These are phyloP conservation scores for Brassica nigra DNA, from an alignment of 345 rosid species.

Conservation along the genomic window DNA sequence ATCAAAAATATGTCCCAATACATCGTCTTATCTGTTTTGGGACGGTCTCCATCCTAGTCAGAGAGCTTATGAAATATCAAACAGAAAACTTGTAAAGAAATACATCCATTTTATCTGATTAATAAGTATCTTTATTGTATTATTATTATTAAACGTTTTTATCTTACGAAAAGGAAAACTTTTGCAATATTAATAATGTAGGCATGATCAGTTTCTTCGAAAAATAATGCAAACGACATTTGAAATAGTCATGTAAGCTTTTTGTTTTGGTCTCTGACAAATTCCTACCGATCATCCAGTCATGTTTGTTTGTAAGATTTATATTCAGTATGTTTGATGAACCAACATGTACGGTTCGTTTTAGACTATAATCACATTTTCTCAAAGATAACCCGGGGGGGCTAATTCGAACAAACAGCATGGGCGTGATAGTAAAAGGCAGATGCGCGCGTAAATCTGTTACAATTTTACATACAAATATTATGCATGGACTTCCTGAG, in stretches of 20 bases:
- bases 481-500: not conserved
- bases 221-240: constrained; percentile 21
- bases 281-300: not conserved
- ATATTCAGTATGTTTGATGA: not conserved
- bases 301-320: not conserved
- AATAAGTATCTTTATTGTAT: not conserved
- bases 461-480: too few species aligned
- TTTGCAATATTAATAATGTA: constrained; percentile 27
- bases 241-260: not conserved
- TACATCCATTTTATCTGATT: constrained; percentile 12
- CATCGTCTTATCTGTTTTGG: constrained; percentile 40
- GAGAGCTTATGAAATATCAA: constrained; percentile 35
- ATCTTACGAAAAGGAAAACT: not conserved
- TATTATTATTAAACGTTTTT: not conserved
- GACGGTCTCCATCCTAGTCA: constrained; percentile 48
- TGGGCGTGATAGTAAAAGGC: not conserved
- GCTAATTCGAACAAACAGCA: not conserved
- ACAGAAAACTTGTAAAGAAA: constrained; percentile 8
- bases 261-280: not conserved
- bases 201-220: not conserved
- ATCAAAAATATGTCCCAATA: constrained; percentile 21
- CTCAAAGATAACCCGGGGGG: not conserved
- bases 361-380: not conserved
- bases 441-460: too few species aligned
- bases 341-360: not conserved